Base-by-base conservation (phyloP, 179 eudicot species). In the Spinacia oleracea region DNA sequence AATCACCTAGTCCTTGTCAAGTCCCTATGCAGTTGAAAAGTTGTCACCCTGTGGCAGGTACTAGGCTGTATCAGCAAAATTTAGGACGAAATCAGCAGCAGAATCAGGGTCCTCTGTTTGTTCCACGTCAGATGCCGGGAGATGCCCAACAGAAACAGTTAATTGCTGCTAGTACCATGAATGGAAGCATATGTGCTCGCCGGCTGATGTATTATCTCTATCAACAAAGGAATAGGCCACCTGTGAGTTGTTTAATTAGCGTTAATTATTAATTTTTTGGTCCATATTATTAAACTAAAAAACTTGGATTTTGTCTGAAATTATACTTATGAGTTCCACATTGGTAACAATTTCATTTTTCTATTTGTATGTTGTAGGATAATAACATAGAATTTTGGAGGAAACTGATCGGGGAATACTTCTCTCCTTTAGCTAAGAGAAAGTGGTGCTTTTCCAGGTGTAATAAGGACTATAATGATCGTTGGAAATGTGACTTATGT, bases 401-500 rank as follows among this genome's bases (percentile, higher is more conserved):
- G 81, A 46, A 77, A 56, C 80, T 89, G 72, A 86, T 85, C 63
- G 72, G 43, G 10, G 59, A 75, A n/a, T 87, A 77, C 77, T 89
- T 68, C 70, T 82, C 84, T 76, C 80, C 82, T 34, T 4, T 58
- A 35, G 90, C 83, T 32, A 83, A 63, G 84, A 82, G 70, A 73
- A 87, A 79, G 77, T 85, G 85, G 83, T 89, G 91, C 74, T 68
- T 87, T 78, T 85, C 88, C 21, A 72, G 40, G 70, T 78, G 29
- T 71, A 43, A 32, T 72, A 62, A 10, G 34, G 85, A 75, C 3
- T 48, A 75, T 77, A 83, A 83, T 45, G 81, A 80, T 48, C 43
- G 16, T 35, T 80, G 87, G 91, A 79, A 63, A 53, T 91, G 96
- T 82, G 86, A 81, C 42, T 50, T 87, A 12, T 91, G 96, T 81